These are phyloP conservation scores for Suillus cothurnatus DNA, from an alignment of 768 basidiomycete species.

Conservation along the genomic window DNA sequence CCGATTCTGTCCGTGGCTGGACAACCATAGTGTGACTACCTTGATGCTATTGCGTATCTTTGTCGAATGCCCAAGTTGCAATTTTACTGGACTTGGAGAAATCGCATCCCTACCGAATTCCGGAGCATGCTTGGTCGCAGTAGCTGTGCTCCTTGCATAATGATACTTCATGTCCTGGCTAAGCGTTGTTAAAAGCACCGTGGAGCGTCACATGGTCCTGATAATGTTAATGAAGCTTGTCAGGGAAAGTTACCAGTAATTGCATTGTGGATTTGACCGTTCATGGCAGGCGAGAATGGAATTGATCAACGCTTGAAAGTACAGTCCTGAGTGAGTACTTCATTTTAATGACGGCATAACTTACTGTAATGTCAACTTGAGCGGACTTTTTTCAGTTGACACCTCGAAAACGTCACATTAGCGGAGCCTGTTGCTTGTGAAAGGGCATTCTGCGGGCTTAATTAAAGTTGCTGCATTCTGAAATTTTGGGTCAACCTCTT, in stretches of 20 bases:
- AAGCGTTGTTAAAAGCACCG: background rate
- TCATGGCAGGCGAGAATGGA: background rate
- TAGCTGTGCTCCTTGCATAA: slow-evolving; percentile 1
- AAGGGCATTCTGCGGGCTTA: background rate
- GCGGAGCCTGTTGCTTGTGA: background rate
- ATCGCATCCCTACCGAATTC: background rate
- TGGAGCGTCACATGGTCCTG: background rate
- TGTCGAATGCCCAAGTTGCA: no score
- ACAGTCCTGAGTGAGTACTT: background rate
- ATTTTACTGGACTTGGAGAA: background rate
- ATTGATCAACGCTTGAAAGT: background rate
- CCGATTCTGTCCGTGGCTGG: background rate
- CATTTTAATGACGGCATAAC: background rate
- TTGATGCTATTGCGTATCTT: background rate
- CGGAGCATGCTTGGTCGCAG: background rate
- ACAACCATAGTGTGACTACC: background rate
- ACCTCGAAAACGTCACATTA: background rate
- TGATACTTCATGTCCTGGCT: background rate
- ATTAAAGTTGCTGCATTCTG: background rate
- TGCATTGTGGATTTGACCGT: background rate
- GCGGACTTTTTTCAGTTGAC: background rate
- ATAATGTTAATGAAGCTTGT: no score
- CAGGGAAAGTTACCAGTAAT: background rate
- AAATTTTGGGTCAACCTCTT: background rate
- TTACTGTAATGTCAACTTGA: background rate